Evolutionary conservation across 306 rosid species (phyloP), one percentile per base, ranked within the genome.

Genomic region (Quercus variabilis): DNA sequence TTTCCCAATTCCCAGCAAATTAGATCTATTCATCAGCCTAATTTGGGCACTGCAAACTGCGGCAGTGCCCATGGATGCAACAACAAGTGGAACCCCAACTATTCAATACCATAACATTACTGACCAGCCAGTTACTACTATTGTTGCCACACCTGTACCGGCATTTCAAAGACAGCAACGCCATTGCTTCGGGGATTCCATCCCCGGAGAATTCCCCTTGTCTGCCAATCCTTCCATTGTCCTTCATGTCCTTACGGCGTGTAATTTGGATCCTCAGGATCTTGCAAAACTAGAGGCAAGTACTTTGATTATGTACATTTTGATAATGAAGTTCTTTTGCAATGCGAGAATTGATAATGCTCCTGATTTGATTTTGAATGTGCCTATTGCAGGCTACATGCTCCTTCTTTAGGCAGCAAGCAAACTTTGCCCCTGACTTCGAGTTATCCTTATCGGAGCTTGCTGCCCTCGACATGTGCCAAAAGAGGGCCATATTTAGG

Each of bases 21-120:
- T 88, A 87, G 89, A 85, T 77, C 81, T 80, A 80, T 77, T 78
- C 84, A 67, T 76, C 85, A 76, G 87, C 87, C 80, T 86, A 84
- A 83, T 78, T 90, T 82, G 94, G 94, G 91, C 92, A 89, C 98
- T 94, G 98, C 92, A 43, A 85, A 80, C 35, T 51, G 72, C 51
- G 55, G 97, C 97, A 92, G 97, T 92, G 97, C 97, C 97, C 93
- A 94, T 95, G 98, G 99, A 95, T 58, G 98, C 97, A 83, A 88
- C 99, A 65, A 87, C 97, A 3, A 89, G 97, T 78, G 93, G 97
- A 85, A 91, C 93, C 87, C 92, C 95, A 55, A 79, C 94, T 30
- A 82, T 95, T 62, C 95, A 94, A 86, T 92, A 86, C 87, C 93
- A 86, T 88, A 91, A 88, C 91, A 91, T 94, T 75, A 85, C 94